Percentiles rank a stretch among this genome's conserved stretches.
phyloP scores from a whole-genome alignment of 768 basidiomycete genomes.

The Boletus eberwhitei region DNA sequence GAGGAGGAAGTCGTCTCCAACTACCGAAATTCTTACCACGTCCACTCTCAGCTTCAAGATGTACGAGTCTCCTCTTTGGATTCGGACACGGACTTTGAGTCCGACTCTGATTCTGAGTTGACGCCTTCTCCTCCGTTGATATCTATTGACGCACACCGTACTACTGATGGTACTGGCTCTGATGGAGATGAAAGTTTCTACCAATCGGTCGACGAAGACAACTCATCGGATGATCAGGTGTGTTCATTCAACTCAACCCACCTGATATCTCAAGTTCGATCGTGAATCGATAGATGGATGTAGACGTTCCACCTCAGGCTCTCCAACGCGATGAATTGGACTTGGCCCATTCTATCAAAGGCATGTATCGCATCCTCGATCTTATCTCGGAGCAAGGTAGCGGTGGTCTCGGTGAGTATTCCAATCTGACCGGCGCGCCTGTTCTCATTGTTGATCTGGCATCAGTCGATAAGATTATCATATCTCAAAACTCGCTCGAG shows the following conservation, averaged over 20 bases:
- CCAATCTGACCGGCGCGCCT: background rate
- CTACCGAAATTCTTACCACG: background rate
- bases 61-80: background rate
- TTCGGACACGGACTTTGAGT: constrained; percentile 4
- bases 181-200: constrained; percentile 15
- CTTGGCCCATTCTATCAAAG: constrained; percentile 34
- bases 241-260: background rate
- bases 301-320: background rate
- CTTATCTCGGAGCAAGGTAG: constrained; percentile 50
- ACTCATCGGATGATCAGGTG: constrained; percentile 6
- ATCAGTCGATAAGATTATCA: constrained; percentile 62
- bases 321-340: constrained; percentile 16
- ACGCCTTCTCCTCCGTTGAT: constrained; percentile 4
- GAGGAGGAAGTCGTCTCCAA: background rate
- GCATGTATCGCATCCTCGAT: constrained; percentile 54
- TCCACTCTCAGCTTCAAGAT: background rate
- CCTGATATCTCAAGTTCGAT: background rate
- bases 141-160: background rate
- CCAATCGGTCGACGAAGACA: constrained; percentile 10
- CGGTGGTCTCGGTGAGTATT: constrained; percentile 45
- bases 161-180: background rate
- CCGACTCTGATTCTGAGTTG: background rate
- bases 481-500: constrained; percentile 48
- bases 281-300: constrained; percentile 17
- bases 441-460: background rate